Evolutionary conservation across 1,284 basidiomycete species (phyloP).

Genomic region (Malassezia caprae): DNA sequence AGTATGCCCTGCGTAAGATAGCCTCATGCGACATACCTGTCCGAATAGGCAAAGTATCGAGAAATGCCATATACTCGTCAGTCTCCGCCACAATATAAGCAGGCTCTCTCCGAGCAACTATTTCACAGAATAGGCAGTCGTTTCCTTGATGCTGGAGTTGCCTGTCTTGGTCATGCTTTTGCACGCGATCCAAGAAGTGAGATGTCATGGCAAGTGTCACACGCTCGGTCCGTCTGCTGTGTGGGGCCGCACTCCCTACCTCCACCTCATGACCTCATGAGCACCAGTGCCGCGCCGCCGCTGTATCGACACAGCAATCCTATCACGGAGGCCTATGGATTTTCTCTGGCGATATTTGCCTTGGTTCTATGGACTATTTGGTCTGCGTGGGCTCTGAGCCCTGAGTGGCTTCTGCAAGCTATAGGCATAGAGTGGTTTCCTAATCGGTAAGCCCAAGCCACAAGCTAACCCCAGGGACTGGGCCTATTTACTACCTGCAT

Average conservation of each 20-base stretch:
- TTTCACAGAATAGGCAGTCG: slow-evolving; percentile 11
- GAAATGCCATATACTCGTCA: slow-evolving; percentile 6
- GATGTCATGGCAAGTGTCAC: slow-evolving; percentile 10
- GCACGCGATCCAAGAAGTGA: slow-evolving; percentile 4
- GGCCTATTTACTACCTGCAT: slow-evolving; percentile 22
- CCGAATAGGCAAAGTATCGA: slow-evolving; percentile 14
- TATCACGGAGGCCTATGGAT: slow-evolving; percentile 20
- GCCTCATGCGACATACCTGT: slow-evolving; percentile 2
- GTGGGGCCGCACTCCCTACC: background rate
- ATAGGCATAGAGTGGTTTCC: slow-evolving; percentile 25
- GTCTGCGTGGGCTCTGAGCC: slow-evolving; percentile 19
- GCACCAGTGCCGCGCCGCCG: background rate
- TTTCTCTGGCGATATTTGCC: slow-evolving; percentile 21
- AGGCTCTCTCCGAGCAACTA: background rate
- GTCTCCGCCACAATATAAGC: slow-evolving; percentile 12
- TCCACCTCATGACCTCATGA: background rate
- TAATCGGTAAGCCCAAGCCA: slow-evolving; percentile 11
- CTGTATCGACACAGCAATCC: slow-evolving; percentile 12
- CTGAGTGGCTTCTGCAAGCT: slow-evolving; percentile 14
- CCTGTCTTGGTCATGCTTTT: background rate
- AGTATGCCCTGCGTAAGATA: slow-evolving; percentile 5
- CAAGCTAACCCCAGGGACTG: slow-evolving; percentile 18
- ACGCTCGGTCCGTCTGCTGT: background rate
- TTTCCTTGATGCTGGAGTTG: background rate
- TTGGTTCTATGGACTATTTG: slow-evolving; percentile 19